These are phyloP conservation scores for Plantago major DNA, from an alignment of 257 asterid genomes.

Conservation along the genomic window DNA sequence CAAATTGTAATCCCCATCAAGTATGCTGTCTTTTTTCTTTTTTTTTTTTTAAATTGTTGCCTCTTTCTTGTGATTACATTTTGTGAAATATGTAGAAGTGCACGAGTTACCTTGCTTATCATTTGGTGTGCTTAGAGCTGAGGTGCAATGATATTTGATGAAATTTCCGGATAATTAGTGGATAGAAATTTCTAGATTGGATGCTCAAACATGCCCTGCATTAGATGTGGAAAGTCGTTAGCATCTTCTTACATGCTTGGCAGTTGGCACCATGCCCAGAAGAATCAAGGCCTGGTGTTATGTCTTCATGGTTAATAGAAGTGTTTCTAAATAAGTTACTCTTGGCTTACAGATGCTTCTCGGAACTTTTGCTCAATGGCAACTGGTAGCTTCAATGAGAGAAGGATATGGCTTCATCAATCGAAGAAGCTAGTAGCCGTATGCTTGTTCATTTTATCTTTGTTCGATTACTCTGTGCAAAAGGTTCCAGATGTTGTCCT, in stretches of 20 bases:
- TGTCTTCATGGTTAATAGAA: constrained; percentile 5
- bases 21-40: no score
- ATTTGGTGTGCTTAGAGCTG: neutral
- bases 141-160: neutral
- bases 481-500: constrained; percentile 41
- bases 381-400: constrained; percentile 61
- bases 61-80: neutral
- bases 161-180: neutral
- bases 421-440: constrained; percentile 71
- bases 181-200: constrained; percentile 11
- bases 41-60: no score
- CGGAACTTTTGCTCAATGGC: constrained; percentile 74
- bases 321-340: constrained; percentile 19
- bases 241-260: neutral
- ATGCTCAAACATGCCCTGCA: neutral
- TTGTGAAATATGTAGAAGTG: constrained; percentile 5
- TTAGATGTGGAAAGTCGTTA: constrained; percentile 4
- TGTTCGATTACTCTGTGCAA: constrained; percentile 46
- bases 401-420: constrained; percentile 68
- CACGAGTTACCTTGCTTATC: neutral
- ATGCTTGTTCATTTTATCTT: constrained; percentile 62
- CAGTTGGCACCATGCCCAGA: neutral
- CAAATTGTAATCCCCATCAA: no score
- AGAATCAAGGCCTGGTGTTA: neutral
- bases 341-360: constrained; percentile 46